Evolutionary conservation across 805 yeast species (phyloP).

Genomic region (Schizosaccharomyces lindneri): DNA sequence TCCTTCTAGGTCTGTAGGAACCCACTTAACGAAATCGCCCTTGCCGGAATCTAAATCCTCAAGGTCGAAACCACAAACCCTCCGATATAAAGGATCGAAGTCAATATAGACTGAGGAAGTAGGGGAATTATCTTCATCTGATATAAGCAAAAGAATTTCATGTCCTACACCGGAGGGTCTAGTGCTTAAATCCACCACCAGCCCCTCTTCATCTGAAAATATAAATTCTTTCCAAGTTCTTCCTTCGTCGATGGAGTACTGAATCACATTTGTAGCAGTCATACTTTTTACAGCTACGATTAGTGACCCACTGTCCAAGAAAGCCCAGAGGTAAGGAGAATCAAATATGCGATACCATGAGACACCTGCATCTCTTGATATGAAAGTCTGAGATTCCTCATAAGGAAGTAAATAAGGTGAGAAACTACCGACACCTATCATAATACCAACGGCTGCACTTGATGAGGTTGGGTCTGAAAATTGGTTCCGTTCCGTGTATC

Average conservation of each 20-base stretch:
- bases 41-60: constrained; percentile 16
- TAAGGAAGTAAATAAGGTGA: constrained; percentile 32
- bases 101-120: constrained; percentile 31
- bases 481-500: constrained; percentile 70
- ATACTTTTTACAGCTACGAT: constrained; percentile 41
- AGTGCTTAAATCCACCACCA: constrained; percentile 58
- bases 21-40: constrained; percentile 40
- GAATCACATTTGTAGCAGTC: constrained; percentile 31
- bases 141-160: constrained; percentile 42
- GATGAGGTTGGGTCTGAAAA: constrained; percentile 69
- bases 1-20: constrained; percentile 23
- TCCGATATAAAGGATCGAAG: constrained; percentile 24
- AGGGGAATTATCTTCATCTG: constrained; percentile 4
- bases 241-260: constrained; percentile 62
- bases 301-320: constrained; percentile 81
- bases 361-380: constrained; percentile 76
- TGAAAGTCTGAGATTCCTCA: constrained; percentile 39
- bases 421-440: constrained; percentile 85
- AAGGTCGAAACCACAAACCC: constrained; percentile 31
- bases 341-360: constrained; percentile 61
- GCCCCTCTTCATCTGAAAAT: constrained; percentile 26
- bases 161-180: constrained; percentile 80
- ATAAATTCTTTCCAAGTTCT: constrained; percentile 41
- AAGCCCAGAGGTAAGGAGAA: constrained; percentile 78
- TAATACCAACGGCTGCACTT: constrained; percentile 65